These are phyloP conservation scores for Castanospermum australe DNA, from an alignment of 306 rosid species.

Conservation along the genomic window DNA sequence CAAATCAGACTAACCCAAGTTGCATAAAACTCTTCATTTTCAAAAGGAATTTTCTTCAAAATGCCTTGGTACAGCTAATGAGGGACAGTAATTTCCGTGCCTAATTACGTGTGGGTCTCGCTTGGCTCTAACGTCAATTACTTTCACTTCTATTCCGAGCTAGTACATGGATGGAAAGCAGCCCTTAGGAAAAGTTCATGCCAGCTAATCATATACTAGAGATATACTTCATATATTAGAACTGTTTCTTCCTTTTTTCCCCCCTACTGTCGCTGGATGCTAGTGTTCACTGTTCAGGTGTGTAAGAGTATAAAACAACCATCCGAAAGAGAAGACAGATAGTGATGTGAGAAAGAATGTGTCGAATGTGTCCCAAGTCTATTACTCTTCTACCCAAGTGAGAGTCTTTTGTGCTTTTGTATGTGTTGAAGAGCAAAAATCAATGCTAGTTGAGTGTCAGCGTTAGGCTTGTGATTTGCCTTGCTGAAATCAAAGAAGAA, in stretches of 20 bases:
- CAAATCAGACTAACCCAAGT: background rate
- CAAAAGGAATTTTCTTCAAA: background rate
- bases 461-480: too few relatives aligned
- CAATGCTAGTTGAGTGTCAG: background rate
- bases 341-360: background rate
- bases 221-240: background rate
- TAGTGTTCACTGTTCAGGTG: too few relatives aligned
- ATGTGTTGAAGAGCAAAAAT: background rate
- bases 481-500: too few relatives aligned
- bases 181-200: background rate
- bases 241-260: too few relatives aligned
- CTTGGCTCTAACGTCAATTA: background rate
- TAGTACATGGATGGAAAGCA: background rate
- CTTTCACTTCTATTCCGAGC: background rate
- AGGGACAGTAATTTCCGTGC: background rate
- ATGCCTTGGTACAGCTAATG: background rate
- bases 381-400: background rate
- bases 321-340: background rate
- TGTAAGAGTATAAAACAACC: background rate
- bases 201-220: background rate
- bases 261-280: too few relatives aligned
- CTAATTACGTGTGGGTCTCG: background rate
- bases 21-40: background rate
- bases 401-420: background rate
- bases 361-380: constrained; percentile 8